Evolutionary conservation across 2,329 filamentous ascomycete species (phyloP), one percentile per base, ranked within the genome.

Genomic region (Golovinomyces cichoracearum): DNA sequence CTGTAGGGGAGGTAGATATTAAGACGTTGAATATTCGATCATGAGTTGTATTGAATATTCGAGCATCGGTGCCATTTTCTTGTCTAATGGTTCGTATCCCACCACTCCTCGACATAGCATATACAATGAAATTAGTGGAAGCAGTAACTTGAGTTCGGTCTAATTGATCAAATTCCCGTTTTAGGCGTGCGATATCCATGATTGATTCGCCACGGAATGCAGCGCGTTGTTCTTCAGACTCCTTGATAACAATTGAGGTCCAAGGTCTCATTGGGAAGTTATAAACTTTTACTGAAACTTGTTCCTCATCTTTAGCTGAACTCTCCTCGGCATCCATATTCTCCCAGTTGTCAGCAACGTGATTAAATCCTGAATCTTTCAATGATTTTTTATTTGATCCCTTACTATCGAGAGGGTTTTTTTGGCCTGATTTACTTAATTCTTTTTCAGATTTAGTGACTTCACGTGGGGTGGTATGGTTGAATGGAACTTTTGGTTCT

Each of bases 261-360:
- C 92, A 98, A 3, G 90, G 90, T 63, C 81, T 83, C 79, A 98
- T 84, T 15, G 90, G 90, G 63, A 98, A 93, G 63, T 93, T 93
- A 67, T 83, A 90, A 44, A 95, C 86, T 60, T 74, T 78, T 54
- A 93, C 76, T 23, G 76, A 70, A 42, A 70, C 66, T 3, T 73
- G 64, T 47, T 75, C 71, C 50, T 77, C 76, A 55, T 80, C 76
- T 61, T 84, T 80, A 29, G 74, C 72, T 44, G 72, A 68, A 19
- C 71, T 68, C 59, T 74, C 79, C 53, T 79, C 76, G 49, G 74
- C 74, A 57, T 86, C 83, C 3, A 80, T 83, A 54, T 79, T 92
- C 67, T 93, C 85, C 85, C 85, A 93, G 64, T 78, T 86, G 54
- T 93, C 85, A n/a, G 76, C 81, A 44, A 85, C 69, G 21, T 69